Evolutionary conservation across 2,329 filamentous ascomycete species (phyloP).

Genomic region (Diaporthe sp.): DNA sequence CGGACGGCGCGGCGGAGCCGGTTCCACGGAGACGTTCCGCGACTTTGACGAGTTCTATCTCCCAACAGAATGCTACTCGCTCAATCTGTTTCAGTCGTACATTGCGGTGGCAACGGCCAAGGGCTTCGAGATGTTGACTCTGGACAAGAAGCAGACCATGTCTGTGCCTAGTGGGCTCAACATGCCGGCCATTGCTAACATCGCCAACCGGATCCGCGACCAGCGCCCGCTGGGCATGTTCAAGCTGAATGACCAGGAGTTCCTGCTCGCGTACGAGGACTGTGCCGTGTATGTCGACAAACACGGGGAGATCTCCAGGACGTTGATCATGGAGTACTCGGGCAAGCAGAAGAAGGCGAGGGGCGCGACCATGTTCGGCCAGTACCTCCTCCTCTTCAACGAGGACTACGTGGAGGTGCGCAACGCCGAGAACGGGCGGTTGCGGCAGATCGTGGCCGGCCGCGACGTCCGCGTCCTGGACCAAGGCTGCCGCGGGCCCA

Average conservation of each 20-base stretch:
- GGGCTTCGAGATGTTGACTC: slow-evolving; percentile 94
- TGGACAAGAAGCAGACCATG: slow-evolving; percentile 97
- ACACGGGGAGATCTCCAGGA: slow-evolving; percentile 93
- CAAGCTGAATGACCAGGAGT: slow-evolving; percentile 90
- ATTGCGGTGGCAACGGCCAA: slow-evolving; percentile 92
- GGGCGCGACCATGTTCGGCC: slow-evolving; percentile 88
- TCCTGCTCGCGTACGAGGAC: slow-evolving; percentile 93
- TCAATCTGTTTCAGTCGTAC: slow-evolving; percentile 96
- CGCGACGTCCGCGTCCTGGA: slow-evolving; percentile 92
- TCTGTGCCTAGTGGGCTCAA: slow-evolving; percentile 87
- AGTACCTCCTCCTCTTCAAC: slow-evolving; percentile 94
- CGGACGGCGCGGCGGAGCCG: slow-evolving; percentile 70
- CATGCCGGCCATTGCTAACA: slow-evolving; percentile 83
- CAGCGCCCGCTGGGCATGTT: slow-evolving; percentile 97
- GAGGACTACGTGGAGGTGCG: slow-evolving; percentile 97
- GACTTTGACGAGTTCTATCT: slow-evolving; percentile 99
- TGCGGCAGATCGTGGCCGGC: slow-evolving; percentile 94
- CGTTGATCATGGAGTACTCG: slow-evolving; percentile 99
- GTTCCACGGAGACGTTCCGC: slow-evolving; percentile 93
- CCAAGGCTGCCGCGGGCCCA: slow-evolving; percentile 79
- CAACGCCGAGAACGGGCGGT: slow-evolving; percentile 93
- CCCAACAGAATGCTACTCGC: slow-evolving; percentile 91
- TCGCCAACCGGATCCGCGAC: slow-evolving; percentile 84
- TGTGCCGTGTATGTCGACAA: slow-evolving; percentile 99
- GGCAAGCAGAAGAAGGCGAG: slow-evolving; percentile 85